Conservation (phyloP, 352 stramenopile genomes). For the Globisporangium barbulae region DNA sequence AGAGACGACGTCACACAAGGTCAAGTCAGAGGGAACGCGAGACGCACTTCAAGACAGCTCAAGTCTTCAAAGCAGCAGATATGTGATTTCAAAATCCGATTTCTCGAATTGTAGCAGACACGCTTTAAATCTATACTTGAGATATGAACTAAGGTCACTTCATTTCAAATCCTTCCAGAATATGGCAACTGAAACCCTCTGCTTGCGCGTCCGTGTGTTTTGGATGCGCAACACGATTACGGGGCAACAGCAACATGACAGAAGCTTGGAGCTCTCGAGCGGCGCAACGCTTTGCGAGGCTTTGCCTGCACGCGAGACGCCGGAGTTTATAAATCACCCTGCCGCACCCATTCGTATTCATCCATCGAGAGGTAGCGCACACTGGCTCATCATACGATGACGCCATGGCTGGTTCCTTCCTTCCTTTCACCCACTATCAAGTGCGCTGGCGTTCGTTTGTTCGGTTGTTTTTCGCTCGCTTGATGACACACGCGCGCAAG, state of each 20-base stretch:
- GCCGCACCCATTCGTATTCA: too few species aligned
- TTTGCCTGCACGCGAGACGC: too few species aligned
- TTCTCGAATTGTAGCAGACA: neutral
- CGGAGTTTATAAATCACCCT: too few species aligned
- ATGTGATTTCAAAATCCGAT: neutral
- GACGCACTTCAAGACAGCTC: neutral
- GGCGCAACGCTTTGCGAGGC: too few species aligned
- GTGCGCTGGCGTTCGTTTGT: neutral
- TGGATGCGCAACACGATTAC: constrained; percentile 9
- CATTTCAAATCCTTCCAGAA: too few species aligned
- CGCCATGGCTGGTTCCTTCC: neutral
- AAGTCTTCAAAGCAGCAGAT: neutral
- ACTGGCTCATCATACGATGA: neutral
- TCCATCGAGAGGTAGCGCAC: too few species aligned
- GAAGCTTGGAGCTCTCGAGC: too few species aligned
- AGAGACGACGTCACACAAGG: neutral
- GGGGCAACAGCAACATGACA: neutral
- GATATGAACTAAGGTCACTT: neutral
- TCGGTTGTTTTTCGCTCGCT: neutral
- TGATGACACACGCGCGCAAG: neutral
- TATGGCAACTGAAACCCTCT: neutral
- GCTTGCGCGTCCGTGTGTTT: neutral
- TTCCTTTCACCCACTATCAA: neutral
- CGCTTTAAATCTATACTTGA: neutral
- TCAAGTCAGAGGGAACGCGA: neutral